These are phyloP conservation scores for Coniochaeta sp. DNA, from an alignment of 2,329 filamentous ascomycete species.

Conservation along the genomic window DNA sequence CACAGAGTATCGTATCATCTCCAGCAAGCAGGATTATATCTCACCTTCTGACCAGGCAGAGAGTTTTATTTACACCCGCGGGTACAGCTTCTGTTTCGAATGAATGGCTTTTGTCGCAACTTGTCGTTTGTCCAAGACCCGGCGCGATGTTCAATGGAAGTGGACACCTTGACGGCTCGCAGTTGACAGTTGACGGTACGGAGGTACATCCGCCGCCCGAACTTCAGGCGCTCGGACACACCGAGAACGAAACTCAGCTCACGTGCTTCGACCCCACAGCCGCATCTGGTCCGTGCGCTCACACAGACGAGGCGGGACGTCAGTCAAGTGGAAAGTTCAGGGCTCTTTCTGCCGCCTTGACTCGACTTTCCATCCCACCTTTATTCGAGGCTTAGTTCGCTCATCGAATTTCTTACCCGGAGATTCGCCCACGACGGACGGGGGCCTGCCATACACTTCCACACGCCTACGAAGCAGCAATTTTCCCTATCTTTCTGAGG, in stretches of 20 bases:
- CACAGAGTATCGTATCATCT: not conserved
- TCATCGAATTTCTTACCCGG: not conserved
- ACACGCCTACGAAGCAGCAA: too few relatives aligned
- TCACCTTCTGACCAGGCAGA: not conserved
- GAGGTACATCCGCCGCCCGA: not conserved
- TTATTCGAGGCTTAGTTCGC: not conserved
- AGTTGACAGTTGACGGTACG: not conserved
- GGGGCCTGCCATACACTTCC: too few relatives aligned
- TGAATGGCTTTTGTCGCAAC: not conserved
- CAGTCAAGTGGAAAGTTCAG: too few relatives aligned
- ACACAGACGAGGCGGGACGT: not conserved
- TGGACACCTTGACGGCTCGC: not conserved
- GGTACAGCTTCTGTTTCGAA: not conserved
- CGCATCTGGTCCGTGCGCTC: not conserved
- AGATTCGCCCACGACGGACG: not conserved
- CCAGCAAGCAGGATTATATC: not conserved
- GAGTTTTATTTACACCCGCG: not conserved
- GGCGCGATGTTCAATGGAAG: not conserved
- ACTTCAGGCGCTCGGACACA: not conserved
- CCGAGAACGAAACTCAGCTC: too few relatives aligned
- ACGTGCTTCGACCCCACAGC: not conserved
- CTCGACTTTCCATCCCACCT: not conserved
- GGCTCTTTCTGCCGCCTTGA: not conserved
- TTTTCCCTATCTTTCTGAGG: too few relatives aligned
- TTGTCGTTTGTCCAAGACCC: not conserved